These are phyloP conservation scores for Ceratobasidium sp. DNA, from an alignment of 1,284 basidiomycete species.

Conservation along the genomic window DNA sequence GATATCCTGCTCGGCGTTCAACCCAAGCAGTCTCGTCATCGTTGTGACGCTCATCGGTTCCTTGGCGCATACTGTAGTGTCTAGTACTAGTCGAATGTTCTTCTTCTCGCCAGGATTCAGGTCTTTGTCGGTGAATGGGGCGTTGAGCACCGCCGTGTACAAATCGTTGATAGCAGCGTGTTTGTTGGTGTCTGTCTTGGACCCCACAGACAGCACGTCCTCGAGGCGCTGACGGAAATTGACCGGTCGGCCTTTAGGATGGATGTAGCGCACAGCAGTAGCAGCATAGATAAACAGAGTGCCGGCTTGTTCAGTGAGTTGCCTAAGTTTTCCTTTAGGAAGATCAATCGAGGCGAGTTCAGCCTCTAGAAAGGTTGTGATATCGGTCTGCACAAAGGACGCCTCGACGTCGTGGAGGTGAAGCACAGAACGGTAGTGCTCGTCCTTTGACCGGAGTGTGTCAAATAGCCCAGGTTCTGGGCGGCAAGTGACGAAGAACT, in stretches of 20 bases:
- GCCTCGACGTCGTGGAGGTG: constrained; percentile 18
- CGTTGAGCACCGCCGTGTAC: not conserved
- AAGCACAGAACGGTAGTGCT: not conserved
- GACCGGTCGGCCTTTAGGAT: not conserved
- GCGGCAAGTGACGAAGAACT: constrained; percentile 36
- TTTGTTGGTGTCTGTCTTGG: not conserved
- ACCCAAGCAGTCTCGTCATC: not conserved
- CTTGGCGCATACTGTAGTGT: not conserved
- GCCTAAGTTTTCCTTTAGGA: not conserved
- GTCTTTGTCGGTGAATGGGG: not conserved
- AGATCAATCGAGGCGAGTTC: not conserved
- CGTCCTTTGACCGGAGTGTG: not conserved
- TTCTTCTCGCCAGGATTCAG: not conserved
- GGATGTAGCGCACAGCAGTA: constrained; percentile 19
- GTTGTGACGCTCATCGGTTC: not conserved
- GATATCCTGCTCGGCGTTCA: not conserved
- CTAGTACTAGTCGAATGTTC: not conserved
- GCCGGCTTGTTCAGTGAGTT: not conserved
- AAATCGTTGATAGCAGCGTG: not conserved
- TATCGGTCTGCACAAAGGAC: constrained; percentile 28
- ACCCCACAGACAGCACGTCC: not conserved
- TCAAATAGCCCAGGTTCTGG: constrained; percentile 1
- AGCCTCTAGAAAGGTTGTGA: constrained; percentile 2
- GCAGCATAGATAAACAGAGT: constrained; percentile 30
- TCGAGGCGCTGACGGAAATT: not conserved